Percentiles rank a stretch among this genome's conserved stretches.
These are phyloP conservation scores for Paracoccidioides brasiliensis DNA, from an alignment of 2,329 filamentous ascomycete genomes.

Conservation along the genomic window DNA sequence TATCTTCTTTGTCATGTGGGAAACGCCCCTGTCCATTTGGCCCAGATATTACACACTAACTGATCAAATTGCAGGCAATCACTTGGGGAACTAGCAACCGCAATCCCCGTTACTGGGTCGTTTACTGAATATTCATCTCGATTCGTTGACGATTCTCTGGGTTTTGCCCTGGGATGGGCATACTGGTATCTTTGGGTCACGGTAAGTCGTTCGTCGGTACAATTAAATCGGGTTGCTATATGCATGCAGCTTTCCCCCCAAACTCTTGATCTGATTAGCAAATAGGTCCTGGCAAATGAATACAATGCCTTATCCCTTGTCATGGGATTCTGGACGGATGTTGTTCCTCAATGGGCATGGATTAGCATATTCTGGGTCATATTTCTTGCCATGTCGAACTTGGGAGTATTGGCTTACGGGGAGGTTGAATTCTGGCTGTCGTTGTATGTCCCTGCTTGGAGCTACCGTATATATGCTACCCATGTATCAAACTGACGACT, in stretches of 20 bases:
- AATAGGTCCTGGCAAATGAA: conserved; percentile 28
- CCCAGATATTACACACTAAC: background rate
- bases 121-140: conserved; percentile 59
- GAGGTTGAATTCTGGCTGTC: conserved; percentile 39
- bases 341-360: conserved; percentile 35
- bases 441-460: conserved; percentile 13
- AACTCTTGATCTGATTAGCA: background rate
- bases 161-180: conserved; percentile 57
- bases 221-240: background rate
- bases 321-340: conserved; percentile 34
- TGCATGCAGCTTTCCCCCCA: background rate
- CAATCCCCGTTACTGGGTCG: conserved; percentile 57
- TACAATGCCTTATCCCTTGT: conserved; percentile 36
- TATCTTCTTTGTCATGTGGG: conserved; percentile 37
- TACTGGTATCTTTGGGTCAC: conserved; percentile 44
- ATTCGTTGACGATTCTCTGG: conserved; percentile 58
- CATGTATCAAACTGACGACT: background rate
- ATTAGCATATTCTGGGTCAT: conserved; percentile 35
- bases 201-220: conserved; percentile 9
- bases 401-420: conserved; percentile 37
- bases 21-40: background rate
- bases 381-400: conserved; percentile 30
- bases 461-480: background rate
- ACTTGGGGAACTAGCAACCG: conserved; percentile 59
- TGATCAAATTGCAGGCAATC: conserved; percentile 48